Evolutionary conservation across 805 yeast species (phyloP).

Genomic region (Saturnispora silvae): DNA sequence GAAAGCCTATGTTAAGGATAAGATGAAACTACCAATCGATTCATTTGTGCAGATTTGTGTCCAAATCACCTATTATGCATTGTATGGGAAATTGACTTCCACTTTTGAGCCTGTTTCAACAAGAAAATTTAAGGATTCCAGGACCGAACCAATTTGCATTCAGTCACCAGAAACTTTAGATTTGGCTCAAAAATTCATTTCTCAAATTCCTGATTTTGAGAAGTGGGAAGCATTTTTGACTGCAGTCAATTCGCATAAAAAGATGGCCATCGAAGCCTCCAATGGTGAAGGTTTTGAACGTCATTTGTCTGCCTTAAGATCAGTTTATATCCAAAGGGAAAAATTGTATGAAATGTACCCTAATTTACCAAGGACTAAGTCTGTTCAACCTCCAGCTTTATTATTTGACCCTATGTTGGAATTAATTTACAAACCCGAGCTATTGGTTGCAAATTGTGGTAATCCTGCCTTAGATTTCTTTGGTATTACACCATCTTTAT

Average conservation of each 20-base stretch:
- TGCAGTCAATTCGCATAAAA: constrained; percentile 43
- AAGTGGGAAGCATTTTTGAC: constrained; percentile 42
- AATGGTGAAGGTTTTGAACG: constrained; percentile 62
- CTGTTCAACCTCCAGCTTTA: constrained; percentile 32
- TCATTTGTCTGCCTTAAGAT: constrained; percentile 55
- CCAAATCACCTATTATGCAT: constrained; percentile 44
- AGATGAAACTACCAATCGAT: constrained; percentile 36
- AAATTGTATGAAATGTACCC: constrained; percentile 36
- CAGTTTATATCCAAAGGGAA: constrained; percentile 41
- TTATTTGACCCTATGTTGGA: constrained; percentile 34
- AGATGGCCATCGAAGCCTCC: constrained; percentile 40
- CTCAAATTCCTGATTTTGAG: constrained; percentile 35
- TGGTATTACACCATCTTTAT: constrained; percentile 51
- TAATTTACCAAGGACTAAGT: constrained; percentile 26
- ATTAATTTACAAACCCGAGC: constrained; percentile 27
- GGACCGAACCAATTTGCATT: constrained; percentile 60
- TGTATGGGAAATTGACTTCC: constrained; percentile 38
- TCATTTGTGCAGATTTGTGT: constrained; percentile 41
- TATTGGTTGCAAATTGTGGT: constrained; percentile 44
- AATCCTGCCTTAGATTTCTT: constrained; percentile 48
- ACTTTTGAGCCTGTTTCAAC: constrained; percentile 48
- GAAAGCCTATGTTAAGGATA: constrained; percentile 26
- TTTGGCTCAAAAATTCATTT: constrained; percentile 53
- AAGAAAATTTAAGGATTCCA: constrained; percentile 52
- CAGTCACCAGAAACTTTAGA: constrained; percentile 43